A percentile compares a stretch with the other conserved stretches of the same genome.
Evolutionary conservation across 352 stramenopile species (phyloP).

Genomic region (Phytophthora vignae): DNA sequence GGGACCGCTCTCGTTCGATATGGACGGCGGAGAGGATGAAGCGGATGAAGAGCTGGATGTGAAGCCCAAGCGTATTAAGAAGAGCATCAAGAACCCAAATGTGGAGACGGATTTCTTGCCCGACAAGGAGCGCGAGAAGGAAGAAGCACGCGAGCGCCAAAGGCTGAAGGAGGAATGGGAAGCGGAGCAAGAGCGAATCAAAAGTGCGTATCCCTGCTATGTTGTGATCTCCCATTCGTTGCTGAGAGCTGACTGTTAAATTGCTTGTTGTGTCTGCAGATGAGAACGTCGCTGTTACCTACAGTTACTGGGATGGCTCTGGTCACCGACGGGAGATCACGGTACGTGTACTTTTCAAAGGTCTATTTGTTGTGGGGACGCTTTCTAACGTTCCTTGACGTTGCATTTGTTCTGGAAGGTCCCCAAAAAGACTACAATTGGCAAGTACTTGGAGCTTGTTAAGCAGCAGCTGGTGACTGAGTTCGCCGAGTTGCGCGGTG

Average conservation of each 20-base stretch:
- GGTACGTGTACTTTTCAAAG: conserved; percentile 42
- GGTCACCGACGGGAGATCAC: conserved; percentile 94
- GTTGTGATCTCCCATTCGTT: not conserved
- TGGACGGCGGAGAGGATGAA: conserved; percentile 73
- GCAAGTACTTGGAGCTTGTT: conserved; percentile 87
- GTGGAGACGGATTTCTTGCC: conserved; percentile 96
- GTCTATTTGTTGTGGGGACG: not conserved
- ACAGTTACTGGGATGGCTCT: conserved; percentile 98
- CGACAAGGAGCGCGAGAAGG: conserved; percentile 92
- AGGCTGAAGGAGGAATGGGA: conserved; percentile 93
- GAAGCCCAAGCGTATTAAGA: conserved; percentile 54
- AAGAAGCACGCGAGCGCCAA: conserved; percentile 79
- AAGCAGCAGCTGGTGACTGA: conserved; percentile 92
- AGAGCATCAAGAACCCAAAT: conserved; percentile 93
- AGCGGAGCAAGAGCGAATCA: conserved; percentile 93
- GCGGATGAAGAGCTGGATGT: conserved; percentile 33
- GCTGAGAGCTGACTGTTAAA: not conserved
- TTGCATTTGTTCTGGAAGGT: conserved; percentile 43
- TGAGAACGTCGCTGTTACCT: conserved; percentile 95
- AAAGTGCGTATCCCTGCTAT: conserved; percentile 60
- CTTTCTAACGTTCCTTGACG: too few relatives aligned
- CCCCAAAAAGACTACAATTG: conserved; percentile 94
- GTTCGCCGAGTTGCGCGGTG: conserved; percentile 94
- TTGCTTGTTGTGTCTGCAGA: conserved; percentile 38
- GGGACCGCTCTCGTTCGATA: conserved; percentile 81